These are phyloP conservation scores for Yamagishiella unicocca DNA, from an alignment of 139 green algal genomes.

Conservation along the genomic window DNA sequence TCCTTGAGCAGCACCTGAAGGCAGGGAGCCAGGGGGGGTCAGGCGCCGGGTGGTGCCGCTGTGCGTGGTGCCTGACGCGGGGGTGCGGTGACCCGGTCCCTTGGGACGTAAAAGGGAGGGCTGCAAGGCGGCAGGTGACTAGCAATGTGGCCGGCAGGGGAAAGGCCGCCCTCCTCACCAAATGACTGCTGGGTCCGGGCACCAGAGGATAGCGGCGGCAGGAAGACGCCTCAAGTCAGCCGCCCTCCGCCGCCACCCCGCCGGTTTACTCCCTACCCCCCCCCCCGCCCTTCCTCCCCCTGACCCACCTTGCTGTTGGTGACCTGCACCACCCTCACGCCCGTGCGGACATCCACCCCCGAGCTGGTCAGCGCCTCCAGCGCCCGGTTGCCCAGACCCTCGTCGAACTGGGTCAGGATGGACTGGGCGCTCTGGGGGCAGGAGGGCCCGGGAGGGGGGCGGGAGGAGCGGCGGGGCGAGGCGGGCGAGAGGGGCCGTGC, in stretches of 20 bases:
- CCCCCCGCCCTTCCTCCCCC: neutral
- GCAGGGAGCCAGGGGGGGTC: neutral
- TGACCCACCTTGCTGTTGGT: slow-evolving; percentile 5
- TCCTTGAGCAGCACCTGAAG: slow-evolving; percentile 46
- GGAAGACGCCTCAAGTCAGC: neutral
- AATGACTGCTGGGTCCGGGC: no score
- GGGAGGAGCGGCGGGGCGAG: neutral
- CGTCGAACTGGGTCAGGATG: slow-evolving; percentile 76
- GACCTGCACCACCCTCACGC: slow-evolving; percentile 65
- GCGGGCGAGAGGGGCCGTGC: neutral
- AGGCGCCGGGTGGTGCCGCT: neutral
- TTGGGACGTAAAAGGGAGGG: no score
- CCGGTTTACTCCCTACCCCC: neutral
- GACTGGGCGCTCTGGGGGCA: slow-evolving; percentile 43
- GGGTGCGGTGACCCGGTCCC: neutral
- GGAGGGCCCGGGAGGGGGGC: neutral
- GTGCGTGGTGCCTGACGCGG: neutral
- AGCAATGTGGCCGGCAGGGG: no score
- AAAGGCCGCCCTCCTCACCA: no score
- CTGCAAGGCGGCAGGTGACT: no score
- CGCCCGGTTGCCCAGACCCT: slow-evolving; percentile 58
- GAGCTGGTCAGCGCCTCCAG: slow-evolving; percentile 59
- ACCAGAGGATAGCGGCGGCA: no score
- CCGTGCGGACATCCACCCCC: slow-evolving; percentile 66
- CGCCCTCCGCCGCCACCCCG: neutral